These are phyloP conservation scores for Paraphoma sp. DNA, from an alignment of 2,329 filamentous ascomycete species.

Conservation along the genomic window DNA sequence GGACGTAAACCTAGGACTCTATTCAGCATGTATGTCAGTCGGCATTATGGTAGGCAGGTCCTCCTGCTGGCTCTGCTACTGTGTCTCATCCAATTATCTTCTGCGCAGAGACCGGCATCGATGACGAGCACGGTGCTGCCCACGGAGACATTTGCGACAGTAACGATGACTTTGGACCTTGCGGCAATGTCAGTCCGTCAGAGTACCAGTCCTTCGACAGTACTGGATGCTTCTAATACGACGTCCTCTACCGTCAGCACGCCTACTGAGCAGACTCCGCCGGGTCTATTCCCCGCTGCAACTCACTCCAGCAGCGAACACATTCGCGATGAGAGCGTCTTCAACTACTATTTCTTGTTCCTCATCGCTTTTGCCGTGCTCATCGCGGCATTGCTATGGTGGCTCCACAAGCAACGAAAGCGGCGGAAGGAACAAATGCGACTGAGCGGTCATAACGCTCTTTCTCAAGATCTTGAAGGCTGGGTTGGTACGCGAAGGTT, in stretches of 20 bases:
- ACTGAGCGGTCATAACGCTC: slow-evolving; percentile 38
- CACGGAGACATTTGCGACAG: no score
- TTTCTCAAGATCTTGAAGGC: slow-evolving; percentile 46
- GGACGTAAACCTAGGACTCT: no score
- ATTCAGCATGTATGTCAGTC: no score
- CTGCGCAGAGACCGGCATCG: no score
- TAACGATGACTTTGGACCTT: neutral
- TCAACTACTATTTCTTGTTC: slow-evolving; percentile 63
- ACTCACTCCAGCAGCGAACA: slow-evolving; percentile 3
- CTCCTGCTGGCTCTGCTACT: no score
- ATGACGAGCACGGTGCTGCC: no score
- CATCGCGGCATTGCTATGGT: slow-evolving; percentile 50
- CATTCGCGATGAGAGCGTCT: slow-evolving; percentile 34
- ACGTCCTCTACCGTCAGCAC: neutral
- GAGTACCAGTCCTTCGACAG: neutral
- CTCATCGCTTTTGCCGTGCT: slow-evolving; percentile 59
- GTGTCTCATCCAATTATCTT: no score
- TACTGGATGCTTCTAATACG: neutral
- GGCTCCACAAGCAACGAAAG: slow-evolving; percentile 54
- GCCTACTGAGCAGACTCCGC: slow-evolving; percentile 2
- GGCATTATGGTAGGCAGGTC: no score
- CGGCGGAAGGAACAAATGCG: slow-evolving; percentile 38
- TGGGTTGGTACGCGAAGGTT: slow-evolving; percentile 41
- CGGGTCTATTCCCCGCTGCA: slow-evolving; percentile 14
- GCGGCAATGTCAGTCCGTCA: neutral